Evolutionary conservation across 306 rosid genomes (phyloP).

Genomic region (Dryas octopetala): DNA sequence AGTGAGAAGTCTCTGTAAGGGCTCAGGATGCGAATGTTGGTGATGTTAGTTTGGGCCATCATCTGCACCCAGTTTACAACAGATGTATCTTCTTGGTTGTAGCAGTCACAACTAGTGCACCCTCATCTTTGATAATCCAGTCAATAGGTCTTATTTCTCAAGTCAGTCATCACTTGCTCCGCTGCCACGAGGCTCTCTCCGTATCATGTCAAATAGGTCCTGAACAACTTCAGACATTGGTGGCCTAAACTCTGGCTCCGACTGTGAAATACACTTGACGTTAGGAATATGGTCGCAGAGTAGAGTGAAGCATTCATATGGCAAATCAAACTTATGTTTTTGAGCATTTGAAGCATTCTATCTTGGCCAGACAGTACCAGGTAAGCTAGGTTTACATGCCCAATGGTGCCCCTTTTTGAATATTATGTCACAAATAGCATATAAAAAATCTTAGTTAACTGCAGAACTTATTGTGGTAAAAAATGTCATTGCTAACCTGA

Average conservation of each 20-base stretch:
- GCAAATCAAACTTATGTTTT: not conserved
- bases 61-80: constrained; percentile 20
- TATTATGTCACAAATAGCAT: not conserved
- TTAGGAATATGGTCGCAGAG: constrained; percentile 13
- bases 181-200: constrained; percentile 56
- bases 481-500: constrained; percentile 52
- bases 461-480: not conserved
- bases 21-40: constrained; percentile 26
- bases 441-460: not conserved
- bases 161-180: constrained; percentile 61
- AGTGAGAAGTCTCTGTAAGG: constrained; percentile 21
- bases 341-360: constrained; percentile 1
- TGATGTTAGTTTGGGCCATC: constrained; percentile 37
- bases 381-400: not conserved
- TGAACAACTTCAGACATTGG: constrained; percentile 88
- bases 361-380: not conserved
- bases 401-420: constrained; percentile 1
- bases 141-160: constrained; percentile 21
- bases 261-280: constrained; percentile 46
- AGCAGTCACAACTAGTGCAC: constrained; percentile 31
- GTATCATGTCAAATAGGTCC: constrained; percentile 77
- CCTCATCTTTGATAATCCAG: constrained; percentile 14
- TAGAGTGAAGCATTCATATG: not conserved
- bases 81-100: constrained; percentile 23
- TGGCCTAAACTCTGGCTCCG: constrained; percentile 92